phyloP scores from a whole-genome alignment of 2,329 filamentous ascomycete species.

The Massarina eburnea region DNA sequence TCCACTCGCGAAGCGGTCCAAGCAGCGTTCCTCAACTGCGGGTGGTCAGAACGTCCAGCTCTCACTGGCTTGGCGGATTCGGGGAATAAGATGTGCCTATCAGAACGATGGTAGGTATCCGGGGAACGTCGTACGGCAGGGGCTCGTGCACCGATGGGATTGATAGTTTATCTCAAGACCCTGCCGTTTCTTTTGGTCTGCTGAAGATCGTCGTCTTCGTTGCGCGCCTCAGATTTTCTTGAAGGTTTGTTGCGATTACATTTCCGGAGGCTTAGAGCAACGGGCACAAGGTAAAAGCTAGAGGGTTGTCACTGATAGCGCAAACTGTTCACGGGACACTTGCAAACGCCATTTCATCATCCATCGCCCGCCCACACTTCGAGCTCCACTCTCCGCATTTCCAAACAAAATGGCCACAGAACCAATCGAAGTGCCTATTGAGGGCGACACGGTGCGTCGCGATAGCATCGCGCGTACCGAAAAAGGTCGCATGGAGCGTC shows the following conservation, averaged over 20 bases:
- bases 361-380: background rate
- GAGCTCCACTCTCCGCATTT: background rate
- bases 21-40: background rate
- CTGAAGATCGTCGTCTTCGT: background rate
- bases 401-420: constrained; percentile 15
- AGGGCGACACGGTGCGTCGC: constrained; percentile 18
- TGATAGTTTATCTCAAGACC: background rate
- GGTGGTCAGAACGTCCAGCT: background rate
- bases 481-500: constrained; percentile 46
- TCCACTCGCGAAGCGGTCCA: background rate
- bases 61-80: background rate
- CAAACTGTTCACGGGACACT: background rate
- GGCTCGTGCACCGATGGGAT: background rate
- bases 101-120: background rate
- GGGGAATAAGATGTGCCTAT: background rate
- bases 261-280: background rate
- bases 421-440: constrained; percentile 10
- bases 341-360: constrained; percentile 8
- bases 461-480: constrained; percentile 31
- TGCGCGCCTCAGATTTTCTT: background rate
- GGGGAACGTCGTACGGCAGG: background rate
- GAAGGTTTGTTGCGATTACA: background rate
- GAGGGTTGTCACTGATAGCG: background rate
- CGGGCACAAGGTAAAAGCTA: no score
- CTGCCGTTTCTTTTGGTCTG: background rate